Base-by-base conservation (phyloP, 768 basidiomycete genomes). In the Pilatotrama ljubarskyi region DNA sequence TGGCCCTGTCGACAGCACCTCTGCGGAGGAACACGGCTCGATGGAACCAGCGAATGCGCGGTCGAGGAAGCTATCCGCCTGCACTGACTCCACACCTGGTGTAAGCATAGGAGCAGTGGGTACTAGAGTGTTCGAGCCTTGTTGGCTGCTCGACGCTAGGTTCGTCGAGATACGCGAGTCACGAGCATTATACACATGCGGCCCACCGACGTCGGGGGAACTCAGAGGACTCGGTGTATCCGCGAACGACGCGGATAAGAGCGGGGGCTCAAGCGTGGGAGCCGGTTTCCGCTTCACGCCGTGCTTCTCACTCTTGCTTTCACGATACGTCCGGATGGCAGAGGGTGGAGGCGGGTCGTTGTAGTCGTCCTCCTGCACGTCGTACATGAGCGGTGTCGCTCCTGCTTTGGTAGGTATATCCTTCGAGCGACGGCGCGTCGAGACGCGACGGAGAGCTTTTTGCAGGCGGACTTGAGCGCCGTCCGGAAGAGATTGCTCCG, bases 321-420 rank as follows among this genome's bases (percentile, higher is more conserved):
- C 64, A 18, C 72, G 66, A 52, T 75, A 75, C 36, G 67, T 72
- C 46, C 59, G 67, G 26, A 75, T 70, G 38, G 66, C 61, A 20
- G 75, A 75, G 2, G 72, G 69, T 1, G 75, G 81, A 13, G 81
- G 80, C 2, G 74, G 77, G 62, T 81, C 79, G 49, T 76, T 68
- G 56, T 74, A 75, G 32, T 48, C 63, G 32, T 63, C 57, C 40
- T 61, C 61, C 18, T 56, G 52, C 18, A 55, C 56, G 9, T 54
- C 44, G n/a, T 48, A n/a, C 68, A 54, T 60, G 32, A 24, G 68
- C 61, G 29, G 49, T 26, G 44, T 57, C 62, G 44, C 61, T 64
- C 26, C 65, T 55, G 43, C 57, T 62, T 22, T 48, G 7, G 46
- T 48, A 5, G 43, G n/a, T 5, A 47, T 29, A 26, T 46, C 54